Evolutionary conservation across 1,139 yeast species (phyloP).

Genomic region (Yamadazyma diddensiae): DNA sequence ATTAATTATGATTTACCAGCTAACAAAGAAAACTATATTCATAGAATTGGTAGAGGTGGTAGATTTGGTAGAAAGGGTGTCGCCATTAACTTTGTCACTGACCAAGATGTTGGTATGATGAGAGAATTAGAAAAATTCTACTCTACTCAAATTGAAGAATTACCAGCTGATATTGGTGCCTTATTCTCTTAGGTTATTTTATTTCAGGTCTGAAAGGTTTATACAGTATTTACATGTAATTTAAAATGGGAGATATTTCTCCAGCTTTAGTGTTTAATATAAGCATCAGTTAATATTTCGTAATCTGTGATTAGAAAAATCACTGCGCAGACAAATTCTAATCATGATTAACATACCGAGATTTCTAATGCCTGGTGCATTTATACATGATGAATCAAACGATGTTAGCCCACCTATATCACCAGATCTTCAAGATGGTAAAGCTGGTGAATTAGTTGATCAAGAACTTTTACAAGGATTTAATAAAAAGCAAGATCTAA

Average conservation of each 20-base stretch:
- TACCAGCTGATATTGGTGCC: slow-evolving; percentile 92
- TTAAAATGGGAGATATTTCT: slow-evolving; percentile 4
- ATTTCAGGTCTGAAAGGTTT: slow-evolving; percentile 1
- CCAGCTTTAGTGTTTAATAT: slow-evolving; percentile 3
- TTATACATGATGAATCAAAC: slow-evolving; percentile 4
- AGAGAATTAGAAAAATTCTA: slow-evolving; percentile 98
- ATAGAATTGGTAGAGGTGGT: slow-evolving; percentile 99
- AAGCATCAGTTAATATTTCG: slow-evolving; percentile 1
- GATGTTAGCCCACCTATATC: too few species aligned
- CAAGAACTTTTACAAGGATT: slow-evolving; percentile 15
- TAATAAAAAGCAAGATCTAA: slow-evolving; percentile 16
- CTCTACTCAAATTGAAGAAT: slow-evolving; percentile 97
- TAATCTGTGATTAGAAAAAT: too few species aligned
- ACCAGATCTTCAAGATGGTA: too few species aligned
- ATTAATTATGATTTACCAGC: slow-evolving; percentile 97
- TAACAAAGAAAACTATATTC: slow-evolving; percentile 97
- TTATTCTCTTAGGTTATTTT: slow-evolving; percentile 52
- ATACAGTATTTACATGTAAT: slow-evolving; percentile 8
- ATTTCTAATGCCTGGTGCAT: slow-evolving; percentile 10
- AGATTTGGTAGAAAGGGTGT: slow-evolving; percentile 99
- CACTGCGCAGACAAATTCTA: background rate
- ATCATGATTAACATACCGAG: slow-evolving; percentile 1
- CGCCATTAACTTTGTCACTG: slow-evolving; percentile 96
- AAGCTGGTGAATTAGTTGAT: too few species aligned
- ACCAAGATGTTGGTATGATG: slow-evolving; percentile 87